Base-by-base conservation (phyloP, 2,329 filamentous ascomycete species). In the Capronia americana region DNA sequence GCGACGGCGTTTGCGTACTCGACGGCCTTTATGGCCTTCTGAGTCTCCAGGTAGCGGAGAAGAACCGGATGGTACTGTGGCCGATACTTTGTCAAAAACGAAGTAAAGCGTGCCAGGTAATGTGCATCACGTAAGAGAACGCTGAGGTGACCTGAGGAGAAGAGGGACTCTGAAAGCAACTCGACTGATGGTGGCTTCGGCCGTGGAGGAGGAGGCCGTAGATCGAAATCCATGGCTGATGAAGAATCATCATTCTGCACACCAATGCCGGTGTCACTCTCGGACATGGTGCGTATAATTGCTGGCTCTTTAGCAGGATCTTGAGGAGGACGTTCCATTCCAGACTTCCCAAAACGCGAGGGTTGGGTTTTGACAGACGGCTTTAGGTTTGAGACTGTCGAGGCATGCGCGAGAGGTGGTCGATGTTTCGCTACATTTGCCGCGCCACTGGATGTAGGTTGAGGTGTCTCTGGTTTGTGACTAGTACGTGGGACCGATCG, bases 1-100 rank as follows among this genome's bases (percentile, higher is more conserved):
- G 79, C 79, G 55, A 82, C 66, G 1, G 80, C 76, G 69, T 81
- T 82, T 28, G 80, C 80, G 70, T 81, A 82, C 57, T 81, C 77
- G 10, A 82, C 69, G 0, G 80, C 80, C 6, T 76, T 75, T 48
- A 78, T 75, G 0, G 78, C 80, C 68, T 82, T 82, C 61, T 77
- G 76, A 12, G 75, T 74, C 55, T 80, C 77, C 1, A 79, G 68
- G 71, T 81, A 81, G 20, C 75, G 74, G 5, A 76, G 71, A 26
- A 82, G 73, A 0, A 74, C 67, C 0, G 76, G 73, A 11, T 75
- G 70, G 24, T 76, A 71, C 24, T 77, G 70, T 7, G 79, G 77
- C 53, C 74, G 75, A 66, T 81, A 81, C 57, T 75, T 74, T 11
- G 76, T 73, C 10, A 82, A 69, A 66, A 82, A 82, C 10, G 73